phyloP scores from a whole-genome alignment of 306 rosid genomes.

The Sicyos baderoa region DNA sequence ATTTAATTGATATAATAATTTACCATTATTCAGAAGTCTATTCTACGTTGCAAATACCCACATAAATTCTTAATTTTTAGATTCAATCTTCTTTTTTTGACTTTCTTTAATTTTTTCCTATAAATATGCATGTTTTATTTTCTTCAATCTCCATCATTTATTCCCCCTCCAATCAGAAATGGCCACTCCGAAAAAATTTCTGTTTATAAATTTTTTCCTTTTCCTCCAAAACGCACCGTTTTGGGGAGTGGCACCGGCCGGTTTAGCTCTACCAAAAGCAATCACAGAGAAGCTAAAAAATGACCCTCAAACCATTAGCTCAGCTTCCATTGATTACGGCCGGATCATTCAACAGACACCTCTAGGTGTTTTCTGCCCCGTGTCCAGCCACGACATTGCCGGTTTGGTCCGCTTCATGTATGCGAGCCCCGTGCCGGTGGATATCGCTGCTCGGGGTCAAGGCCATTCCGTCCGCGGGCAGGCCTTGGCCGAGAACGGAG shows the following conservation, averaged over 20 bases:
- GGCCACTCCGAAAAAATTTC: neutral
- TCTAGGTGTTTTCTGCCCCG: constrained; percentile 44
- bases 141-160: neutral
- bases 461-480: constrained; percentile 77
- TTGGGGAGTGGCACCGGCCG: neutral
- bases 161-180: neutral
- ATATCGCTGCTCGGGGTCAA: constrained; percentile 58
- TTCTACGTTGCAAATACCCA: neutral
- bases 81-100: neutral
- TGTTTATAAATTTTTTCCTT: neutral
- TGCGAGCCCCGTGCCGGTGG: constrained; percentile 3
- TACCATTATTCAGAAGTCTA: neutral
- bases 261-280: constrained; percentile 26
- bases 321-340: constrained; percentile 65
- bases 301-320: constrained; percentile 31
- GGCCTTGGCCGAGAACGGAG: constrained; percentile 46
- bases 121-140: constrained; percentile 10
- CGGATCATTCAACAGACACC: constrained; percentile 38
- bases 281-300: constrained; percentile 28
- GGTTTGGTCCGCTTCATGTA: constrained; percentile 37
- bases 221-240: neutral
- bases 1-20: neutral
- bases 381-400: constrained; percentile 32
- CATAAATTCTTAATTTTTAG: neutral
- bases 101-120: neutral